phyloP scores from a whole-genome alignment of 768 basidiomycete genomes.

The Cantharellus cinnabarinus region DNA sequence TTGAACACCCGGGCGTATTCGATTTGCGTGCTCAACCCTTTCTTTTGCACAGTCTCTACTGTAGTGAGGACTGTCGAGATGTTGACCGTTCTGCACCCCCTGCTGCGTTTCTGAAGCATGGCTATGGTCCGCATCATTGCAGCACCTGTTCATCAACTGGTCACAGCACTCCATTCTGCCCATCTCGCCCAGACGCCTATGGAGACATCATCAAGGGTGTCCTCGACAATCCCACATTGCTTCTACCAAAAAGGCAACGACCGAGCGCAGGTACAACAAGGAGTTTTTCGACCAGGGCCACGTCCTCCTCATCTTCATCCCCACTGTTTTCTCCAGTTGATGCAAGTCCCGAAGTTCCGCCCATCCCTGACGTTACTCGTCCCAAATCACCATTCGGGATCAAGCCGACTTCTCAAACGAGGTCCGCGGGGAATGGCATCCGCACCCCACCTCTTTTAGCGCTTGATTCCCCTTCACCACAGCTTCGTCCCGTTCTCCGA shows the following conservation, averaged over 20 bases:
- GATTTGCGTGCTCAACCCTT: not conserved
- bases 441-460: not conserved
- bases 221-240: too few species aligned
- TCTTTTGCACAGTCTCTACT: slow-evolving; percentile 7
- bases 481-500: not conserved
- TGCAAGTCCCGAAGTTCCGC: not conserved
- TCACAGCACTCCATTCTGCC: too few species aligned
- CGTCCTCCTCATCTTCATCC: slow-evolving; percentile 6
- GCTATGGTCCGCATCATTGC: not conserved
- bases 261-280: too few species aligned
- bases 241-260: too few species aligned
- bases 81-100: slow-evolving; percentile 6
- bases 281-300: not conserved
- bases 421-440: not conserved
- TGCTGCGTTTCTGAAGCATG: not conserved
- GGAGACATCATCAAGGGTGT: too few species aligned
- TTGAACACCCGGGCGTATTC: not conserved
- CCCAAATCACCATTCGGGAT: not conserved
- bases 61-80: slow-evolving; percentile 9
- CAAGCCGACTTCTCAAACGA: not conserved
- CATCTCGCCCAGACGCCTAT: too few species aligned
- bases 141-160: too few species aligned
- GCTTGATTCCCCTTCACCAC: not conserved
- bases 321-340: slow-evolving; percentile 6
- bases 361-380: not conserved